phyloP scores from a whole-genome alignment of 768 basidiomycete genomes.

The Rhodosporidiobolus sp. region DNA sequence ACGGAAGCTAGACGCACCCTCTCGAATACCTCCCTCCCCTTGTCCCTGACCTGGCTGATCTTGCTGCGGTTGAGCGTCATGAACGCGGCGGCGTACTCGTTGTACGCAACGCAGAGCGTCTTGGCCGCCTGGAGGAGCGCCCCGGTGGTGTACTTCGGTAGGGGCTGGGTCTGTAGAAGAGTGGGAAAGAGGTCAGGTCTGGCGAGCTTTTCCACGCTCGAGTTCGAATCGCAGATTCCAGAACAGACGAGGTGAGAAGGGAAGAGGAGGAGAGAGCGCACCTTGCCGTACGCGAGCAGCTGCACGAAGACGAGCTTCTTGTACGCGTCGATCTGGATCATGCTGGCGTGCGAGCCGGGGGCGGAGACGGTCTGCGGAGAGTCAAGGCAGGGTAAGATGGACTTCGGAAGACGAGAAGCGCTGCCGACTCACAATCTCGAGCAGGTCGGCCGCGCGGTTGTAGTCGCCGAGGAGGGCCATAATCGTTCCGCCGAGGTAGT shows the following conservation, averaged over 20 bases:
- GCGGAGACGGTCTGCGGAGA: slow-evolving; percentile 52
- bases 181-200: background rate
- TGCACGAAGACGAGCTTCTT: slow-evolving; percentile 80
- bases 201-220: no score
- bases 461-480: slow-evolving; percentile 65
- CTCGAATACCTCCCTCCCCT: slow-evolving; percentile 58
- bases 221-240: no score
- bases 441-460: slow-evolving; percentile 67
- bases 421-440: slow-evolving; percentile 69
- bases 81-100: slow-evolving; percentile 63
- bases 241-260: no score
- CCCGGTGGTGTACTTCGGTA: slow-evolving; percentile 72
- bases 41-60: slow-evolving; percentile 56
- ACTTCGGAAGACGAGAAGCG: background rate
- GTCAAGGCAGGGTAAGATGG: slow-evolving; percentile 40
- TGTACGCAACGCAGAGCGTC: slow-evolving; percentile 58
- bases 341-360: slow-evolving; percentile 55
- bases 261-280: slow-evolving; percentile 43
- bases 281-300: slow-evolving; percentile 72
- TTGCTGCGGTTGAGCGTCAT: slow-evolving; percentile 44
- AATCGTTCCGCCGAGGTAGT: slow-evolving; percentile 74
- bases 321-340: slow-evolving; percentile 77
- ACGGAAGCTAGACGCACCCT: slow-evolving; percentile 52
- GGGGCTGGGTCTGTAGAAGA: slow-evolving; percentile 44
- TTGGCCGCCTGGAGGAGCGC: slow-evolving; percentile 63